Conservation (phyloP, 805 yeast species). For the Lipomyces anomalus region DNA sequence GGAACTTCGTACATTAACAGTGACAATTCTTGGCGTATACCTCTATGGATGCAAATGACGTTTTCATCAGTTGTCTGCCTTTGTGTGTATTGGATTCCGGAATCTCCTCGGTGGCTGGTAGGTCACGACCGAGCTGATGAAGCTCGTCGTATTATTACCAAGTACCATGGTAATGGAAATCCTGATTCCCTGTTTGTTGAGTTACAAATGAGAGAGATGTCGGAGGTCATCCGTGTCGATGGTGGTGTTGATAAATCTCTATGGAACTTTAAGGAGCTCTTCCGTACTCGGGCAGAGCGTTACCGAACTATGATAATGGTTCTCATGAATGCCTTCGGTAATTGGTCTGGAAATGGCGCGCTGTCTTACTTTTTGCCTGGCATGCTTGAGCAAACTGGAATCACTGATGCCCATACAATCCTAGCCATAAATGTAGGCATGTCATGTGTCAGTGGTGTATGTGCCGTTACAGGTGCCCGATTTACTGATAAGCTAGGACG, state of each 20-base stretch:
- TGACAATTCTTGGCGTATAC: constrained; percentile 29
- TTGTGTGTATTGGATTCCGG: constrained; percentile 39
- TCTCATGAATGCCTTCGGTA: constrained; percentile 38
- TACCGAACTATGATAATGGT: constrained; percentile 38
- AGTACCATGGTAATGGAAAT: constrained; percentile 40
- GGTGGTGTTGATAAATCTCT: background rate
- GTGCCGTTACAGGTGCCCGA: constrained; percentile 10
- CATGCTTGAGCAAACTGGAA: constrained; percentile 50
- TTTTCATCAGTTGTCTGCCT: constrained; percentile 40
- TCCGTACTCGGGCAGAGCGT: constrained; percentile 38
- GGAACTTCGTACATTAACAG: constrained; percentile 34
- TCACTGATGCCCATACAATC: constrained; percentile 43
- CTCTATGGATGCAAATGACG: constrained; percentile 39
- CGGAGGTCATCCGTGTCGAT: background rate
- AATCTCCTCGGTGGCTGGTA: constrained; percentile 45
- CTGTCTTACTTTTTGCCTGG: constrained; percentile 47
- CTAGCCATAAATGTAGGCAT: too few relatives aligned
- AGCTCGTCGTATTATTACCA: constrained; percentile 40
- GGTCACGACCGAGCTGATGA: constrained; percentile 40
- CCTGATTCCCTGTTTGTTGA: constrained; percentile 22
- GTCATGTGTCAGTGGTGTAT: too few relatives aligned
- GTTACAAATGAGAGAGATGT: constrained; percentile 1
- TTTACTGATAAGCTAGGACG: constrained; percentile 8
- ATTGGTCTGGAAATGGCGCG: constrained; percentile 44
- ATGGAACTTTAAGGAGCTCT: constrained; percentile 16